A percentile compares a stretch with the other conserved stretches of the same genome.
Evolutionary conservation across 306 rosid genomes (phyloP).

Genomic region (Rubus idaeus): DNA sequence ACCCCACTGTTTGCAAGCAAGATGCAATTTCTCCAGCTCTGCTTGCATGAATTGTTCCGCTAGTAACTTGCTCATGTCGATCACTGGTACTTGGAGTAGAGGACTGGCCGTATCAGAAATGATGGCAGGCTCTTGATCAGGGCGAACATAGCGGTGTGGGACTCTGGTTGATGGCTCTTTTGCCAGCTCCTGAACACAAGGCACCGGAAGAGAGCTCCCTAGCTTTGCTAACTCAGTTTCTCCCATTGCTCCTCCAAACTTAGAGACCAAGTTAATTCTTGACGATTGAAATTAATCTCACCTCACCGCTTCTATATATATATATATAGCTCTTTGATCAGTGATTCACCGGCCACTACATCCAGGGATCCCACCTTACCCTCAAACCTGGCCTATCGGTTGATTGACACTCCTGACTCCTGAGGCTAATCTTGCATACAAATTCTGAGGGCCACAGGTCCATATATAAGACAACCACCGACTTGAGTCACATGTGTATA

Average conservation of each 20-base stretch:
- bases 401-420: too few relatives aligned
- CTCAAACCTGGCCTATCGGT: too few relatives aligned
- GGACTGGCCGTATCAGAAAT: not conserved
- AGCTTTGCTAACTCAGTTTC: not conserved
- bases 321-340: too few relatives aligned
- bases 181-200: constrained; percentile 32
- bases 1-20: constrained; percentile 58
- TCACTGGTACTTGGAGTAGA: constrained; percentile 39
- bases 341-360: too few relatives aligned
- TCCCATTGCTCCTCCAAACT: not conserved
- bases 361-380: too few relatives aligned
- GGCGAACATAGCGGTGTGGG: constrained; percentile 38
- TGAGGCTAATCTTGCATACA: too few relatives aligned
- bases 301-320: not conserved
- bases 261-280: not conserved
- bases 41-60: constrained; percentile 16
- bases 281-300: not conserved
- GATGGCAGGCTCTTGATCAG: constrained; percentile 29
- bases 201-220: constrained; percentile 29
- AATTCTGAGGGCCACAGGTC: too few relatives aligned
- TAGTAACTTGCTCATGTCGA: constrained; percentile 38
- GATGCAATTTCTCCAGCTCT: constrained; percentile 35
- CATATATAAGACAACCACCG: too few relatives aligned
- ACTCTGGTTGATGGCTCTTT: constrained; percentile 22
- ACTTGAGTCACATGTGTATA: too few relatives aligned